Percentiles rank a stretch among this genome's conserved stretches.
phyloP scores from a whole-genome alignment of 768 basidiomycete species.

The Lactarius akahatsu region DNA sequence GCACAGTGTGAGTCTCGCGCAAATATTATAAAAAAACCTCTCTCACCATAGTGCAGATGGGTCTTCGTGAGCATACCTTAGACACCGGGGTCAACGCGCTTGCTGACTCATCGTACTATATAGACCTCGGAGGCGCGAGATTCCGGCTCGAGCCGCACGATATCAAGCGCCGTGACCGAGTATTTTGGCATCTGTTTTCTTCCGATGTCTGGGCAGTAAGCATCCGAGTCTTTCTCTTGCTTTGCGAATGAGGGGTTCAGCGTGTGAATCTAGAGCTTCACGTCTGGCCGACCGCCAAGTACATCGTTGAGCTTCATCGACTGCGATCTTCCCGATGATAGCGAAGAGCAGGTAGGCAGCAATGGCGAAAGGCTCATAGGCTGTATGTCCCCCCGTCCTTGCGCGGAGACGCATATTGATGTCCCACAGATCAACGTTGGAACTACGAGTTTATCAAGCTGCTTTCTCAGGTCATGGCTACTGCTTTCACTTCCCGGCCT shows the following conservation, averaged over 20 bases:
- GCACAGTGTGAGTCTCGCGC: slow-evolving; percentile 49
- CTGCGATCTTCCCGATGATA: slow-evolving; percentile 31
- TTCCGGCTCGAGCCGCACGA: slow-evolving; percentile 55
- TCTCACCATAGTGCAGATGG: slow-evolving; percentile 40
- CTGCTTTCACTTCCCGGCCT: slow-evolving; percentile 40
- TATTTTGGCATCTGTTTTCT: slow-evolving; percentile 71
- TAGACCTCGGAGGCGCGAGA: slow-evolving; percentile 59
- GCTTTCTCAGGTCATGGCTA: slow-evolving; percentile 43
- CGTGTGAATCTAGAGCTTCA: slow-evolving; percentile 31
- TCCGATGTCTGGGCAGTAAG: slow-evolving; percentile 61
- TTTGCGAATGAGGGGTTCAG: not conserved
- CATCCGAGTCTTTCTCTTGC: not conserved
- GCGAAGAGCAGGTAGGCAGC: slow-evolving; percentile 14
- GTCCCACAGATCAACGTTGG: slow-evolving; percentile 50
- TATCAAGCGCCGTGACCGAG: slow-evolving; percentile 48
- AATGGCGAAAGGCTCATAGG: slow-evolving; percentile 21
- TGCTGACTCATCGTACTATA: slow-evolving; percentile 8
- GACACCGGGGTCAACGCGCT: slow-evolving; percentile 17
- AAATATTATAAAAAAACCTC: slow-evolving; percentile 11
- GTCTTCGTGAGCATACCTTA: slow-evolving; percentile 48
- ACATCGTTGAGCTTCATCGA: slow-evolving; percentile 31
- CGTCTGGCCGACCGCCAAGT: slow-evolving; percentile 34
- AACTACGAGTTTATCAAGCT: slow-evolving; percentile 49
- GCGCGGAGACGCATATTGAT: not conserved
- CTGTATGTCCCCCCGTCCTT: slow-evolving; percentile 14